A percentile compares a stretch with the other conserved stretches of the same genome.
Evolutionary conservation across 148 eudicot genomes (phyloP).

Genomic region (Rhododendron molle): DNA sequence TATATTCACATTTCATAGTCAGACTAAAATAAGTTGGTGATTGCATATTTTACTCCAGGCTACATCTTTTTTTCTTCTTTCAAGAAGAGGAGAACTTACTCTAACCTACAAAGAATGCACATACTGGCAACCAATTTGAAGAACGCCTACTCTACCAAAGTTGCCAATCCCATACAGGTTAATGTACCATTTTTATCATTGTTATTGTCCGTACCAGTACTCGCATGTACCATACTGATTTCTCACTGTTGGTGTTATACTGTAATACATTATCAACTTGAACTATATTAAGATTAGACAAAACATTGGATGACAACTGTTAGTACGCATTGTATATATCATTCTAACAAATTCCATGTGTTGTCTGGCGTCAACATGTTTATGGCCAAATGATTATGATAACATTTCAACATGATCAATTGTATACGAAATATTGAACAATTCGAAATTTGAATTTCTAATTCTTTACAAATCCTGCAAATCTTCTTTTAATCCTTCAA

Average conservation of each 20-base stretch:
- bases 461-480: background rate
- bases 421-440: background rate
- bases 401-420: background rate
- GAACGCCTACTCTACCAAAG: background rate
- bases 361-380: background rate
- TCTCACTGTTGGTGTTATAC: background rate
- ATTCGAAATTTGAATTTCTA: background rate
- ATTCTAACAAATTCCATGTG: background rate
- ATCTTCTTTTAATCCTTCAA: background rate
- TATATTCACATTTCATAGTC: background rate
- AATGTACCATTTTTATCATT: background rate
- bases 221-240: background rate
- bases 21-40: background rate
- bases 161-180: background rate
- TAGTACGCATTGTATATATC: background rate
- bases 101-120: background rate
- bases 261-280: background rate
- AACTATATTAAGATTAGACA: background rate
- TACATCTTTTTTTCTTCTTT: too few relatives aligned
- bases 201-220: background rate
- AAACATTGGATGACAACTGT: background rate
- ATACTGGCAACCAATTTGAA: slow-evolving; percentile 1
- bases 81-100: background rate
- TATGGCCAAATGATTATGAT: background rate
- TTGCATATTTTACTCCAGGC: background rate